Evolutionary conservation across 345 rosid genomes (phyloP), one percentile per base, ranked within the genome.

Genomic region (Eucalyptus pauciflora): DNA sequence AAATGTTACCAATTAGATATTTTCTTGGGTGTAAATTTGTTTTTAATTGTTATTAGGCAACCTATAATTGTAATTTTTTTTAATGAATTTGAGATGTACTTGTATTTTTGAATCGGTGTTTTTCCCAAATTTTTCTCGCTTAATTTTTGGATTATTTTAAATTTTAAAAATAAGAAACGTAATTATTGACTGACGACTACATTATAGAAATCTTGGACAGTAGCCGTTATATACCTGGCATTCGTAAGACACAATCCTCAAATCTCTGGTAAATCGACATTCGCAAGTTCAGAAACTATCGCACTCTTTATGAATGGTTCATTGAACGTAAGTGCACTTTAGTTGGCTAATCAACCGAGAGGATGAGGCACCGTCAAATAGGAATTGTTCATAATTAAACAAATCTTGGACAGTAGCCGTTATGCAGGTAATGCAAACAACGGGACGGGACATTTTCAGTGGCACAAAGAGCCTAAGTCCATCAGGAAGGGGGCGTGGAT

Each of bases 361-460:
- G 67, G 67, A 60, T 27, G 4, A 60, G 15, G 67, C 67, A 60
- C 31, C 2, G 0, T 60, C 67, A 52, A 5, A 27, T 25, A 60
- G 31, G 15, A 60, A 3, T 60, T 5, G n/a, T 60, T 60, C 67
- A 12, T 10, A 15, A 60, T 60, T 60, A 60, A 60, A 60, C 7
- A 60, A 60, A 60, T 11, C 7, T 27, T 11, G 31, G 15, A 60
- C n/a, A 0, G 0, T 25, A 60, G n/a, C 67, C 4, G 0, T 5
- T 11, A 60, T 60, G 31, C 3, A 4, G 67, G 67, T 12, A 25
- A 25, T 12, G 14, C 31, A 20, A 58, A 12, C 14, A 5, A 58
- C 0, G 7, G 13, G 64, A 58, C 7, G 0, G 2, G 64, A 58
- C 15, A 58, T 58, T 24, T 58, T 58, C n/a, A 58, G 7, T 58